Base-by-base conservation (phyloP, 1,284 basidiomycete species). In the Coriolopsis trogii region DNA sequence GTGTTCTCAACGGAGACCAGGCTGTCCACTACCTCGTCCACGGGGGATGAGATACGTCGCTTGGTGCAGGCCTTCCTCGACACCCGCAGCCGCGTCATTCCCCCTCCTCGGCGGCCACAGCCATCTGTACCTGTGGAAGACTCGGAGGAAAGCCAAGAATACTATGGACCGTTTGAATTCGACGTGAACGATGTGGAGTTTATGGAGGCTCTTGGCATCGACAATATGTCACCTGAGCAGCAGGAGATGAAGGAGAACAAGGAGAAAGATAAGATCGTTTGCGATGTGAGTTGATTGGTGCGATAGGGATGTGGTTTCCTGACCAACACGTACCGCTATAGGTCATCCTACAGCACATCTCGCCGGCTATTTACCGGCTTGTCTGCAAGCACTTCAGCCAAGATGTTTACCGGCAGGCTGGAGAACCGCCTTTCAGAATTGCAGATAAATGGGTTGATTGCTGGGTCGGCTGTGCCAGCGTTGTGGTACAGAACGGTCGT, bases 381-480 rank as follows among this genome's bases (percentile, higher is more conserved):
- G 69, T 89, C 15, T 83, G 83, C 25, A 82, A 80, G 61, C 62
- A 74, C 65, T 65, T 80, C 61, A 70, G 72, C 30, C 71, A 68
- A 28, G 65, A 69, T 18, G 53, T 60, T 15, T 52, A 58, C 30
- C 61, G 63, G 13, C 65, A 61, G 38, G 52, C 63, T 33, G 59
- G 66, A 3, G 72, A 73, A 16, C 61, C 62, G 15, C 65, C 60
- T 15, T 58, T 63, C 46, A 59, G 52, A 38, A 68, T 67, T 49
- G 69, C 70, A 58, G 80, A 84, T 56, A 65, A 73, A 31, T 83
- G 91, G 70, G 78, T 93, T 18, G 82, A 86, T 55, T 88, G 85
- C 62, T 95, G 91, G 91, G 77, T 89, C 3, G 83, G 85, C 7
- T 93, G 89, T 61, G 84, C 81, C 0, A 77, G 79, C 30, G 79